A percentile compares a stretch with the other conserved stretches of the same genome.
These are phyloP conservation scores for Mycena albidolilacea DNA, from an alignment of 768 basidiomycete species.

Conservation along the genomic window DNA sequence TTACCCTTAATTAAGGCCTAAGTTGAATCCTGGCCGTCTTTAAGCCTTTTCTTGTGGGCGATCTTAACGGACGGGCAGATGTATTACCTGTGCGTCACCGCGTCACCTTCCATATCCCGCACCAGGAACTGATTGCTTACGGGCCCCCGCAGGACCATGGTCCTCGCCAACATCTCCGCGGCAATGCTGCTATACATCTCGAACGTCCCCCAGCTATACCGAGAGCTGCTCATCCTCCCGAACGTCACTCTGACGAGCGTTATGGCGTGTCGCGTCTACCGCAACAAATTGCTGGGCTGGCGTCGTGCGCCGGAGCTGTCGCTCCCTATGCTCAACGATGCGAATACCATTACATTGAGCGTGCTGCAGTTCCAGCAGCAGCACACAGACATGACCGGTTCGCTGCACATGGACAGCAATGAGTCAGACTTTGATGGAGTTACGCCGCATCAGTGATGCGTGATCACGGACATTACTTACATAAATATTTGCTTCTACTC, in stretches of 20 bases:
- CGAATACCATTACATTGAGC: background rate
- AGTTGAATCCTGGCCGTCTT: no score
- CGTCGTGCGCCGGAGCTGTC: background rate
- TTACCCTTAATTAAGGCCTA: no score
- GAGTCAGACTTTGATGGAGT: no score
- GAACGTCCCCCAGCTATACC: constrained; percentile 7
- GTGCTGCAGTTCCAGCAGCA: background rate
- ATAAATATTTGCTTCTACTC: no score
- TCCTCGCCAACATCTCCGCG: constrained; percentile 31
- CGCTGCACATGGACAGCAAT: no score
- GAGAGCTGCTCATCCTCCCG: background rate
- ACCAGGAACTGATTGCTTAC: no score
- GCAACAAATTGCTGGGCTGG: constrained; percentile 16
- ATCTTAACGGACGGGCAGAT: constrained; percentile 49
- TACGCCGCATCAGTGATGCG: no score
- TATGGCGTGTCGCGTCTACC: constrained; percentile 33
- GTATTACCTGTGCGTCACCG: constrained; percentile 50
- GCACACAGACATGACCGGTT: no score
- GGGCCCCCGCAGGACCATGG: constrained; percentile 19
- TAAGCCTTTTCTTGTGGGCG: constrained; percentile 43
- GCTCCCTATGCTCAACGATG: constrained; percentile 12
- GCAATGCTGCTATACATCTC: constrained; percentile 14
- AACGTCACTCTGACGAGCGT: constrained; percentile 25
- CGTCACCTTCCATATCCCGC: background rate
- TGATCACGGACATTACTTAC: no score